A percentile compares a stretch with the other conserved stretches of the same genome.
These are phyloP conservation scores for Fusarium keratoplasticum DNA, from an alignment of 2,329 filamentous ascomycete genomes.

Conservation along the genomic window DNA sequence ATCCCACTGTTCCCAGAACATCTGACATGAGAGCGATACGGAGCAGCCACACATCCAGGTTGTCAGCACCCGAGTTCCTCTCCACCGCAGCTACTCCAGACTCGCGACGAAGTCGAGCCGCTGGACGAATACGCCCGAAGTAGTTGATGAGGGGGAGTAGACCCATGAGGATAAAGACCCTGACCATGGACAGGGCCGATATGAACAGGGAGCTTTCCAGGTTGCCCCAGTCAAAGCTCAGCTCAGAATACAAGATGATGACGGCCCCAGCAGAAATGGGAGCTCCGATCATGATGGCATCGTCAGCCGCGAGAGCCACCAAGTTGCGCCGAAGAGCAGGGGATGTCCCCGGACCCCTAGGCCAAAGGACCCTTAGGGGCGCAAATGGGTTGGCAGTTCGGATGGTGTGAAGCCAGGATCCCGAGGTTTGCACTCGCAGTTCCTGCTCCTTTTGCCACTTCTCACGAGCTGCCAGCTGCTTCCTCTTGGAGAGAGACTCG, in stretches of 20 bases:
- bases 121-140: conserved; percentile 71
- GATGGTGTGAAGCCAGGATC: conserved; percentile 48
- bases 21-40: conserved; percentile 82
- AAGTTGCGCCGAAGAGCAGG: conserved; percentile 79
- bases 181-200: conserved; percentile 79
- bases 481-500: conserved; percentile 82
- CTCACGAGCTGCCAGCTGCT: conserved; percentile 77
- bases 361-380: conserved; percentile 82
- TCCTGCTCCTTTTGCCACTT: conserved; percentile 67
- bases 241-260: conserved; percentile 84
- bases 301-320: conserved; percentile 81
- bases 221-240: conserved; percentile 84
- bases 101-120: conserved; percentile 54
- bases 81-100: conserved; percentile 54
- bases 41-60: conserved; percentile 81
- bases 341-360: conserved; percentile 71
- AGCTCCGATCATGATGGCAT: conserved; percentile 84
- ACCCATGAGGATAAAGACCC: conserved; percentile 80
- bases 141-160: conserved; percentile 83
- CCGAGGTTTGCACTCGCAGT: conserved; percentile 44
- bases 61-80: conserved; percentile 77
- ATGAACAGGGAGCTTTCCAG: conserved; percentile 85
- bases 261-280: conserved; percentile 86
- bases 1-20: conserved; percentile 79
- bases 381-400: conserved; percentile 75